Percentiles rank a stretch among this genome's conserved stretches.
Conservation (phyloP, 306 rosid species). For the Ziziphus jujuba region DNA sequence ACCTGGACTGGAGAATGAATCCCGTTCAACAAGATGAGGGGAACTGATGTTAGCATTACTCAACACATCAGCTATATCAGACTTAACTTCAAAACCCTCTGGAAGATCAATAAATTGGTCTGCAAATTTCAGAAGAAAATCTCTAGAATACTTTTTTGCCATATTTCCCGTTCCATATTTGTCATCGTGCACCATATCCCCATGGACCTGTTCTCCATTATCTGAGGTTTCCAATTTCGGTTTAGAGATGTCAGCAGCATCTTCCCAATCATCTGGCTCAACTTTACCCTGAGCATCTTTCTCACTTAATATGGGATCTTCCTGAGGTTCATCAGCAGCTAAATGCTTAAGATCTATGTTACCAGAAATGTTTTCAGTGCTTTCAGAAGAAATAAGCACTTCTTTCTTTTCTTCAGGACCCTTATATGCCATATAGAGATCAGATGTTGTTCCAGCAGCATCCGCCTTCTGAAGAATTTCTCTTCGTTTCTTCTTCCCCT, state of each 20-base stretch:
- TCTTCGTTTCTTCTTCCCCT: slow-evolving; percentile 53
- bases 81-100: slow-evolving; percentile 48
- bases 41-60: slow-evolving; percentile 31
- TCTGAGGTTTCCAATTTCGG: slow-evolving; percentile 60
- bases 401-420: slow-evolving; percentile 90
- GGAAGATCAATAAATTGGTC: slow-evolving; percentile 67
- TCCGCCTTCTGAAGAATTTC: slow-evolving; percentile 84
- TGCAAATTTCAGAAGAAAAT: slow-evolving; percentile 76
- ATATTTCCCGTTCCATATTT: slow-evolving; percentile 47
- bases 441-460: slow-evolving; percentile 91
- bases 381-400: slow-evolving; percentile 36
- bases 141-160: slow-evolving; percentile 72
- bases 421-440: slow-evolving; percentile 94
- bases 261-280: slow-evolving; percentile 98
- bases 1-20: slow-evolving; percentile 72
- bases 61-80: slow-evolving; percentile 50
- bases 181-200: slow-evolving; percentile 11
- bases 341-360: slow-evolving; percentile 41
- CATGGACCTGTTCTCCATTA: slow-evolving; percentile 30
- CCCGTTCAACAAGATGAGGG: slow-evolving; percentile 53
- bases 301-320: slow-evolving; percentile 32
- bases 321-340: slow-evolving; percentile 35
- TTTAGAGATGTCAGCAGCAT: slow-evolving; percentile 78
- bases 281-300: slow-evolving; percentile 44
- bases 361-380: slow-evolving; percentile 39